Conservation (phyloP, 148 eudicot genomes). For the Chenopodium formosanum region DNA sequence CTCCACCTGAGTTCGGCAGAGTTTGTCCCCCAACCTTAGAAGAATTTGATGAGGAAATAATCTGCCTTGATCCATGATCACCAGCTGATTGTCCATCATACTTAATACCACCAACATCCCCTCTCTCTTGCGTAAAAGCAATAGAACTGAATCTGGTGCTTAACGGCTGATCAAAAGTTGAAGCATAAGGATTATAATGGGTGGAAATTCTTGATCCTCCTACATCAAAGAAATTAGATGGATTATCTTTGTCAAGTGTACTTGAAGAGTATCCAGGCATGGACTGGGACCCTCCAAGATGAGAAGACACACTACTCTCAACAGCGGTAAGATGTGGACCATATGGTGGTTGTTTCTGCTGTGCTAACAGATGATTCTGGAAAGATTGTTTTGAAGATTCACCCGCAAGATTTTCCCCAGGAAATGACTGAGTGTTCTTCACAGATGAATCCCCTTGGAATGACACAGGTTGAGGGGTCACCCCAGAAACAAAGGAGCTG, state of each 20-base stretch:
- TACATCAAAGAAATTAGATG: conserved; percentile 39
- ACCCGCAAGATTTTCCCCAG: conserved; percentile 16
- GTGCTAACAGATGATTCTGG: conserved; percentile 36
- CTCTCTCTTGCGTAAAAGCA: conserved; percentile 45
- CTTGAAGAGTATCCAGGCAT: conserved; percentile 40
- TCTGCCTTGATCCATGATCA: conserved; percentile 30
- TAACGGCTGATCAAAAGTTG: conserved; percentile 84
- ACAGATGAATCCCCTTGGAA: conserved; percentile 28
- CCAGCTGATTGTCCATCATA: conserved; percentile 42
- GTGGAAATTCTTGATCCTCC: conserved; percentile 53
- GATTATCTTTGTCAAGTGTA: conserved; percentile 38
- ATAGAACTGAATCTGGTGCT: conserved; percentile 59
- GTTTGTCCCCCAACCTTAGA: conserved; percentile 33
- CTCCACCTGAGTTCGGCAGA: conserved; percentile 47
- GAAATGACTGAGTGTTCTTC: conserved; percentile 17
- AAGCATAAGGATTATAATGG: conserved; percentile 85
- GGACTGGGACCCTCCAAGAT: conserved; percentile 34
- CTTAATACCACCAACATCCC: conserved; percentile 31
- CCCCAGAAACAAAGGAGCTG: conserved; percentile 35
- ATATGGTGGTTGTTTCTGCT: conserved; percentile 35
- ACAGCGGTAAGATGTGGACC: conserved; percentile 35
- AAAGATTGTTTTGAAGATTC: conserved; percentile 24
- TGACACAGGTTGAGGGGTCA: conserved; percentile 22
- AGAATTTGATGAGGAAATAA: conserved; percentile 37
- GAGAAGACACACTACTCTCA: conserved; percentile 32